These are phyloP conservation scores for Cladophialophora immunda DNA, from an alignment of 2,329 filamentous ascomycete species.

Conservation along the genomic window DNA sequence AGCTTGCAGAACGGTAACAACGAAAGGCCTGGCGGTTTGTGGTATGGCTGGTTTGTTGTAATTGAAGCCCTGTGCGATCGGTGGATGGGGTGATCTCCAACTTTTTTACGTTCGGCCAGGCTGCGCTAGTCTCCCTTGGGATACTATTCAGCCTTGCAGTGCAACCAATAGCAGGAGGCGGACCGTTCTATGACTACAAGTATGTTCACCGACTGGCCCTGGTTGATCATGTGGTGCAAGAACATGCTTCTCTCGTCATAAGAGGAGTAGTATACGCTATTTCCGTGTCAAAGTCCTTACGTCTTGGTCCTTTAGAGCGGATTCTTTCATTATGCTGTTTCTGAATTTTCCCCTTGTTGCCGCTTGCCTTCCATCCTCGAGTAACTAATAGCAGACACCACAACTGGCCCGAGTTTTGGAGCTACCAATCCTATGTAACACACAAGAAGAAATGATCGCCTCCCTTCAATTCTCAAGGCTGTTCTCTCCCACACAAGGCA, in stretches of 20 bases:
- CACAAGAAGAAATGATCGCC: background rate
- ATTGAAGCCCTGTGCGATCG: background rate
- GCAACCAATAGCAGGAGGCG: background rate
- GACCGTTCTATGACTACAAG: background rate
- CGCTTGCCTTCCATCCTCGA: background rate
- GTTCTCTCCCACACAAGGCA: background rate
- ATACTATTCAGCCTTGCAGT: background rate
- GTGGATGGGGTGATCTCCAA: slow-evolving; percentile 19
- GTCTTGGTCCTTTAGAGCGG: background rate
- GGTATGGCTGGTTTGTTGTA: background rate
- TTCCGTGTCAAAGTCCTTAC: background rate
- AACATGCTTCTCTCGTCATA: background rate
- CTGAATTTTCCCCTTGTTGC: background rate
- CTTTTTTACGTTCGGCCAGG: slow-evolving; percentile 18
- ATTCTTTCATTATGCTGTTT: background rate
- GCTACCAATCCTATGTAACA: background rate
- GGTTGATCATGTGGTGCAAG: background rate
- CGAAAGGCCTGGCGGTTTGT: background rate
- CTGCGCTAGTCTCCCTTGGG: slow-evolving; percentile 4
- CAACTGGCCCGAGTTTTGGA: background rate
- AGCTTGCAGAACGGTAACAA: background rate
- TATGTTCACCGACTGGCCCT: background rate
- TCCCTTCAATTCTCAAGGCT: background rate
- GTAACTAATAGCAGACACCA: background rate
- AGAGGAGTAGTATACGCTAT: background rate